These are phyloP conservation scores for Ajuga reptans DNA, from an alignment of 305 asterid species.

Conservation along the genomic window DNA sequence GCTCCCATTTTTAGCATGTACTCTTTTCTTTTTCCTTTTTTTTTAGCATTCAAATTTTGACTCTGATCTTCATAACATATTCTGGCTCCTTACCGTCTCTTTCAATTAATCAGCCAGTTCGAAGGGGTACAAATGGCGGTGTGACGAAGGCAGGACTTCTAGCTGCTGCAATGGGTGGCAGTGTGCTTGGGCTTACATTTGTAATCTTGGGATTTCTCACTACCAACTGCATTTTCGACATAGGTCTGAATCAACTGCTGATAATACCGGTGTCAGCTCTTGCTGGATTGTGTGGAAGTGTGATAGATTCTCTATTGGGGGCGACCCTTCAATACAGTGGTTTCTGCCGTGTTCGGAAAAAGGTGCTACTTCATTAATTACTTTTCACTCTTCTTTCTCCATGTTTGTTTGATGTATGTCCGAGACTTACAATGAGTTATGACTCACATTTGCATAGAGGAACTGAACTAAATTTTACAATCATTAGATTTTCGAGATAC, in stretches of 20 bases:
- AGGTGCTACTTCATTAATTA: constrained; percentile 39
- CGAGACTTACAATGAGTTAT: not conserved
- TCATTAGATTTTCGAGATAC: not conserved
- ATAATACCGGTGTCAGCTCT: constrained; percentile 70
- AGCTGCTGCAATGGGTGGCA: constrained; percentile 86
- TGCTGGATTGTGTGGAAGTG: constrained; percentile 78
- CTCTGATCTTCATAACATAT: not conserved
- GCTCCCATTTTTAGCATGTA: not conserved
- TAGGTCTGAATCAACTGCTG: constrained; percentile 61
- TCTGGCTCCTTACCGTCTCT: not conserved
- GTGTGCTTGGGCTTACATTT: constrained; percentile 65
- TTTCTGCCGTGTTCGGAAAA: constrained; percentile 72
- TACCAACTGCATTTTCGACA: constrained; percentile 41
- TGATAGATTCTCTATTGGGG: constrained; percentile 79
- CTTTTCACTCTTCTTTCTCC: not conserved
- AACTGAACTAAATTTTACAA: not conserved
- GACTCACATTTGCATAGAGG: not conserved
- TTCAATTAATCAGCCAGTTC: constrained; percentile 57
- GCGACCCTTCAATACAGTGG: constrained; percentile 96
- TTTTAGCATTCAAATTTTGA: not conserved
- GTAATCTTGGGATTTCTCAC: constrained; percentile 59
- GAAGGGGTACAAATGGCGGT: constrained; percentile 93
- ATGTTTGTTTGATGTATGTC: not conserved
- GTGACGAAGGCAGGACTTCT: constrained; percentile 76
- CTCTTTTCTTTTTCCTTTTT: not conserved